Evolutionary conservation across 768 basidiomycete genomes (phyloP).

Genomic region (Clitopilus hobsonii): DNA sequence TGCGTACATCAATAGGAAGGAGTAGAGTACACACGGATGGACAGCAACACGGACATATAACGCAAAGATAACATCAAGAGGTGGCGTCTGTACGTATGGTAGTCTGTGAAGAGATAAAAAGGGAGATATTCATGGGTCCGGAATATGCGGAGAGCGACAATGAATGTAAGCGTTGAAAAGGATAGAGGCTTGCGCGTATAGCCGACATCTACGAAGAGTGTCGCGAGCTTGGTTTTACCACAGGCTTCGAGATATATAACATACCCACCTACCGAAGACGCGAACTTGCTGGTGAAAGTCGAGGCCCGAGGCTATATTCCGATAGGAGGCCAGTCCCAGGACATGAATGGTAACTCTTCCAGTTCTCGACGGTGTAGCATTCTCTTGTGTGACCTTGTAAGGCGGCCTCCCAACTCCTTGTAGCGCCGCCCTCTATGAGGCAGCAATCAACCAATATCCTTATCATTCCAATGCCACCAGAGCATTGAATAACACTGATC

Average conservation of each 20-base stretch:
- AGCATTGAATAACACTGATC: slow-evolving; percentile 71
- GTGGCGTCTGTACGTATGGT: neutral
- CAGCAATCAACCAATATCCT: slow-evolving; percentile 66
- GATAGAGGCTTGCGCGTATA: too few species aligned
- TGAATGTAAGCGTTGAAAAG: too few species aligned
- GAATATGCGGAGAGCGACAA: too few species aligned
- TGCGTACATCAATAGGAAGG: neutral
- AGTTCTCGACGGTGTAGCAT: slow-evolving; percentile 79
- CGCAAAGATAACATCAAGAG: slow-evolving; percentile 28
- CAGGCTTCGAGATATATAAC: slow-evolving; percentile 33
- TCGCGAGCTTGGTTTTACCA: slow-evolving; percentile 46
- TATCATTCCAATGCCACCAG: slow-evolving; percentile 76
- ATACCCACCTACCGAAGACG: neutral
- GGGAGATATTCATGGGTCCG: too few species aligned
- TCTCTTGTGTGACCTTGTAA: slow-evolving; percentile 58
- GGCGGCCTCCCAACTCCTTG: slow-evolving; percentile 60
- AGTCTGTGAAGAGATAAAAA: slow-evolving; percentile 38
- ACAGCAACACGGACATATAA: slow-evolving; percentile 3
- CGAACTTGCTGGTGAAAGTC: slow-evolving; percentile 35
- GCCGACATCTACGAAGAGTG: too few species aligned
- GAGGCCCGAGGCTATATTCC: slow-evolving; percentile 71
- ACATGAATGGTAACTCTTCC: slow-evolving; percentile 64
- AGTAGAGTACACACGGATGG: too few species aligned
- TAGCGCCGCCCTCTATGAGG: slow-evolving; percentile 65
- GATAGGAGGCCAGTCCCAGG: slow-evolving; percentile 82